These are phyloP conservation scores for Chrysoporthe cubensis DNA, from an alignment of 2,329 filamentous ascomycete species.

Conservation along the genomic window DNA sequence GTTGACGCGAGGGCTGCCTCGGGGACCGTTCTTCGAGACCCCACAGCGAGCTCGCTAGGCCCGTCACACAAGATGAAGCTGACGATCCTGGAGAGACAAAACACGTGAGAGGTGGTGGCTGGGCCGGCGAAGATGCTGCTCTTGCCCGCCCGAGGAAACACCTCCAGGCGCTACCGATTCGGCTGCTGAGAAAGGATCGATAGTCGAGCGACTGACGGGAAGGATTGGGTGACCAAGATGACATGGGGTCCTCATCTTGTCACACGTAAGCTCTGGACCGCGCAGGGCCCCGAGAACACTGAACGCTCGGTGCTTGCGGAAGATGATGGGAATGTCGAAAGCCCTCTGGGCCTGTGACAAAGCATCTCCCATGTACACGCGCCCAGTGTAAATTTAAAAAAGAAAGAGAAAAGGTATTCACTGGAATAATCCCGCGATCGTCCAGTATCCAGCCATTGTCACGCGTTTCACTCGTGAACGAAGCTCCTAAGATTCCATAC, in stretches of 20 bases:
- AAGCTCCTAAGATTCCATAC: background rate
- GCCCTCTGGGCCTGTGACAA: background rate
- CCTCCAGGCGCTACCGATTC: background rate
- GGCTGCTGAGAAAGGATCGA: constrained; percentile 10
- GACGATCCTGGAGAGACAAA: background rate
- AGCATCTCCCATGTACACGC: background rate
- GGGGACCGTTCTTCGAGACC: background rate
- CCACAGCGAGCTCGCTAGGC: background rate
- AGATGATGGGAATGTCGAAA: background rate
- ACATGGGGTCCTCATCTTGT: constrained; percentile 7
- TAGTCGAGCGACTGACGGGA: background rate
- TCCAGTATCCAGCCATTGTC: background rate
- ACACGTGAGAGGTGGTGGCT: constrained; percentile 1
- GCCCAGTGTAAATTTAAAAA: background rate
- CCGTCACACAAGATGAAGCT: background rate
- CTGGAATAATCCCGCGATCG: background rate
- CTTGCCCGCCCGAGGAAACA: background rate
- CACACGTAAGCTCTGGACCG: constrained; percentile 4
- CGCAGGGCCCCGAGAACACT: background rate
- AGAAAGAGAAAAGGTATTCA: background rate
- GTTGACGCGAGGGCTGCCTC: background rate
- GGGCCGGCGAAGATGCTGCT: background rate
- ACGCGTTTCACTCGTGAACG: too few relatives aligned
- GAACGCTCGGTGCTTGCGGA: background rate
- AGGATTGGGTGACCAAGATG: constrained; percentile 1